A percentile compares a stretch with the other conserved stretches of the same genome.
Evolutionary conservation across 768 basidiomycete species (phyloP).

Genomic region (Rhizopogon sp.): DNA sequence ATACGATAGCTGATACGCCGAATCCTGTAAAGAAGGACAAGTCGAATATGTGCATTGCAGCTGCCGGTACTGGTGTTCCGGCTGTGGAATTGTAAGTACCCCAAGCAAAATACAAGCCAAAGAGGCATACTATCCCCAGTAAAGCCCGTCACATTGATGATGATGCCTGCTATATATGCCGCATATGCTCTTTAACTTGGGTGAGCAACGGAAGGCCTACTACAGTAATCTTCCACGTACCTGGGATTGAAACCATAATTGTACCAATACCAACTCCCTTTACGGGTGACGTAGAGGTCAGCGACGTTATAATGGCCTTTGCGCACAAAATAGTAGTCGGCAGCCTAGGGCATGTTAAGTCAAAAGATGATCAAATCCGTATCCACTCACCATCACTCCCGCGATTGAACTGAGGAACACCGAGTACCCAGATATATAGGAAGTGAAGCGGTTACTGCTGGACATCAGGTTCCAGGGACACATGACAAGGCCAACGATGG

Average conservation of each 20-base stretch:
- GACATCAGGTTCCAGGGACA: conserved; percentile 68
- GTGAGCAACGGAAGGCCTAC: neutral
- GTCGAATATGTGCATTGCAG: conserved; percentile 63
- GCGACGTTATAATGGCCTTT: conserved; percentile 58
- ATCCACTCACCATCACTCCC: conserved; percentile 55
- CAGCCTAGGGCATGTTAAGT: conserved; percentile 36
- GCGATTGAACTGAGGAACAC: conserved; percentile 75
- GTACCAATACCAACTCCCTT: conserved; percentile 67
- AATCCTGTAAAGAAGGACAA: conserved; percentile 80
- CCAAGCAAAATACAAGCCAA: neutral
- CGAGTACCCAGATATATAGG: conserved; percentile 73
- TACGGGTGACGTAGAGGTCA: conserved; percentile 55
- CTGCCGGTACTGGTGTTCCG: conserved; percentile 52
- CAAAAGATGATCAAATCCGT: neutral
- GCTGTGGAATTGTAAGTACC: conserved; percentile 23
- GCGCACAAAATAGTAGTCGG: conserved; percentile 68
- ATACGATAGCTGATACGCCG: conserved; percentile 55
- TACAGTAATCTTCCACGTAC: conserved; percentile 20
- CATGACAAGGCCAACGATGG: conserved; percentile 66
- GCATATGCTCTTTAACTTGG: conserved; percentile 42
- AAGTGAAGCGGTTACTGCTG: conserved; percentile 65
- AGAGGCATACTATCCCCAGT: conserved; percentile 53
- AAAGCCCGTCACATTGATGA: conserved; percentile 76
- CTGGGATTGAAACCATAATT: conserved; percentile 65
- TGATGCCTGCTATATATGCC: conserved; percentile 62